Base-by-base conservation (phyloP, 495 filamentous ascomycete species). In the Aspergillus saccharolyticus region DNA sequence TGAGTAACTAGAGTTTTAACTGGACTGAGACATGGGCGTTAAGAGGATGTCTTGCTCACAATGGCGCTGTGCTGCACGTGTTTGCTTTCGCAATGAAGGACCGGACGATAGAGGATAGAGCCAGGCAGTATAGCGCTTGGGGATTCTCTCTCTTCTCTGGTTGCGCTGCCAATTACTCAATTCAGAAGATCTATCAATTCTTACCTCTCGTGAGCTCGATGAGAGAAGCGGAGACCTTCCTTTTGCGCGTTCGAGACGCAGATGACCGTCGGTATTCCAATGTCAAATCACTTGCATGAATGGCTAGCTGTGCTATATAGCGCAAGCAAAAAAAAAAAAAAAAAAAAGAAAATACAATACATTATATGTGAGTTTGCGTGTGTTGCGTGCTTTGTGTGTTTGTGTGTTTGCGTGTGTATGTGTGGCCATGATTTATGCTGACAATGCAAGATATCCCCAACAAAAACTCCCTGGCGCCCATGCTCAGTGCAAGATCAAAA, bases 401-500 rank as follows among this genome's bases (percentile, higher is more conserved):
- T n/a, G n/a, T n/a, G n/a, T n/a, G n/a, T n/a, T n/a, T n/a, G n/a
- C n/a, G n/a, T n/a, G n/a, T n/a, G n/a, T n/a, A n/a, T n/a, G 33
- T 39, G 7, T 28, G 25, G 25, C 33, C 33, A 2, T 39, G 33
- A 39, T 39, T 30, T 39, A 39, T 39, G 33, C 33, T 15, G 22
- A 47, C 19, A 20, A 47, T 10, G 19, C 19, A 10, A 28, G 25
- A 14, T 15, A 22, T 20, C 17, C 44, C 44, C 2, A 47, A 19
- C 44, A 19, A 47, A 19, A 47, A 47, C 44, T 47, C 44, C 33
- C 44, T 47, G 44, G 44, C 44, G 44, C 44, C 44, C 44, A 21
- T 47, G 44, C 44, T 47, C 44, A 39, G 44, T 47, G 19, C 44
- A 21, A 47, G 44, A 47, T 47, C 44, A 47, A 39, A 39, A 39